A percentile compares a stretch with the other conserved stretches of the same genome.
Evolutionary conservation across 257 asterid genomes (phyloP).

Genomic region (Ligustrum vulgare): DNA sequence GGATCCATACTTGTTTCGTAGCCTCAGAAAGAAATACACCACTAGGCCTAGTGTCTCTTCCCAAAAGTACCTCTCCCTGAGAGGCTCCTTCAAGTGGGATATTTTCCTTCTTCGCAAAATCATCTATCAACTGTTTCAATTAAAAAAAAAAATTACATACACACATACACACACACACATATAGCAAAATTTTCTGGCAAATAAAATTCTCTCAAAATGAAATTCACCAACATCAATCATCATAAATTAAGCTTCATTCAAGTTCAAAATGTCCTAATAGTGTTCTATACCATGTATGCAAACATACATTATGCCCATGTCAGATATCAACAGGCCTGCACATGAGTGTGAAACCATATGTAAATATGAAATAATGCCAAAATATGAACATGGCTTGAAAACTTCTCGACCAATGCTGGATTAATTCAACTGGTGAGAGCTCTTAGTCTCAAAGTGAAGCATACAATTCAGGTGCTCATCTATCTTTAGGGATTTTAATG

Average conservation of each 20-base stretch:
- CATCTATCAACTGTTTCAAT: conserved; percentile 63
- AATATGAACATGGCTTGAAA: neutral
- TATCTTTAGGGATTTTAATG: no score
- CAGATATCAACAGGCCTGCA: neutral
- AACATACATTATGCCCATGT: neutral
- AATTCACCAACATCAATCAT: neutral
- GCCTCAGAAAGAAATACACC: conserved; percentile 74
- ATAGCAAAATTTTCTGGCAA: neutral
- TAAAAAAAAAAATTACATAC: conserved; percentile 15
- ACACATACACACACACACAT: no score
- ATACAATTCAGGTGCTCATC: no score
- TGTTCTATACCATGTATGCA: neutral
- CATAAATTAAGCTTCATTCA: neutral
- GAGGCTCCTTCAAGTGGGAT: conserved; percentile 56
- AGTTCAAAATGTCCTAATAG: conserved; percentile 7
- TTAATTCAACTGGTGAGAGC: no score
- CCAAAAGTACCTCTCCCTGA: conserved; percentile 56
- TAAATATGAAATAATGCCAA: neutral
- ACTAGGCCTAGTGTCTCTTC: conserved; percentile 96
- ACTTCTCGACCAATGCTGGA: neutral
- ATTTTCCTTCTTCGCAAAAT: conserved; percentile 58
- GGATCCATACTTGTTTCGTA: conserved; percentile 62
- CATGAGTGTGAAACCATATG: neutral
- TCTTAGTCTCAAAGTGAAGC: no score
- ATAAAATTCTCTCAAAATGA: conserved; percentile 1